phyloP scores from a whole-genome alignment of 495 filamentous ascomycete genomes.

The Penicillium simplicissimum region DNA sequence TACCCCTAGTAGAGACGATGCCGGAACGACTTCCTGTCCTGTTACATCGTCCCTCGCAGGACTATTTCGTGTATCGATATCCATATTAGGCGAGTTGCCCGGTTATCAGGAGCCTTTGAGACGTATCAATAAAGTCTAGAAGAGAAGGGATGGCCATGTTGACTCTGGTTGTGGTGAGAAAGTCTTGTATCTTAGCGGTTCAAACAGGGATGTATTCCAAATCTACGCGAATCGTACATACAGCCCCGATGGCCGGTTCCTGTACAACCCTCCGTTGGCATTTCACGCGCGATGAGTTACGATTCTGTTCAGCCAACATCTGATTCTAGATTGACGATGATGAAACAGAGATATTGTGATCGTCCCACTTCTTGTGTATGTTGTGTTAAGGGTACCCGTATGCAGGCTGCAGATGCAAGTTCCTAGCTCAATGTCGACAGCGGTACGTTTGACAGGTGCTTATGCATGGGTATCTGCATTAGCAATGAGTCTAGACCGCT shows the following conservation, averaged over 20 bases:
- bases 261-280: not conserved
- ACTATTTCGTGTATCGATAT: not conserved
- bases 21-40: not conserved
- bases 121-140: not conserved
- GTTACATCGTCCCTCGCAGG: not conserved
- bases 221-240: not conserved
- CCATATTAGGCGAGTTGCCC: not conserved
- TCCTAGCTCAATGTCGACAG: not conserved
- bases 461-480: conserved; percentile 10
- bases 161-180: not conserved
- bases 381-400: conserved; percentile 5
- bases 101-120: not conserved
- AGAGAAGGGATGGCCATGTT: too few species aligned
- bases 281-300: not conserved
- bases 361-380: not conserved
- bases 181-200: not conserved
- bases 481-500: conserved; percentile 16
- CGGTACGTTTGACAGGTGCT: conserved; percentile 14
- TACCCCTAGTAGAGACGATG: not conserved
- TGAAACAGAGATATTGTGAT: not conserved
- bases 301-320: not conserved
- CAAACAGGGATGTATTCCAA: conserved; percentile 10
- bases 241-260: not conserved
- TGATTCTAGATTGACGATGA: not conserved
- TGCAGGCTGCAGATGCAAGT: conserved; percentile 18